Base-by-base conservation (phyloP, 257 asterid species). In the Catharanthus roseus region DNA sequence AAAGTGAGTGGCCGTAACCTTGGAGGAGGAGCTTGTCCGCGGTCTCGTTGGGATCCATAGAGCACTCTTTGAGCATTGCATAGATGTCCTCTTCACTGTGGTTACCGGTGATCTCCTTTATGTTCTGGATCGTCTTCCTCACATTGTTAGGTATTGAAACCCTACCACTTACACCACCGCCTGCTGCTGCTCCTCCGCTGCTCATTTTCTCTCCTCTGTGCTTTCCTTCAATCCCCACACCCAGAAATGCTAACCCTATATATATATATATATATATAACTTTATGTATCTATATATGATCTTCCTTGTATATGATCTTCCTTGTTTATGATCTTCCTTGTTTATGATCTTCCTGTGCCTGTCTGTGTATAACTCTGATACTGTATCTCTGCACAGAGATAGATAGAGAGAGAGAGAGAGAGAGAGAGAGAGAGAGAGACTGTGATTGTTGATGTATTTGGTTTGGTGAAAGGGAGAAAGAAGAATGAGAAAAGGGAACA, bases 11-110 rank as follows among this genome's bases (percentile, higher is more conserved):
- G 4, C 23, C 10, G 72, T 60, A 61, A 93, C 99, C 99, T 75
- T 85, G 96, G 51, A 77, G 82, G 67, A 93, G 91, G 77, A 93
- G 97, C 89, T 85, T 91, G 77, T 89, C 89, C 50, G 90, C 33
- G 72, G 97, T 85, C 31, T 93, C 98, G 79, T 93, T 91, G 78
- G 98, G 98, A 88, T 93, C 98, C 98, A 93, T 93, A 67, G 88
- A 77, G 69, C 95, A 88, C 42, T 93, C 99, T 84, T 83, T 86
- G 29, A 93, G 96, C 96, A 82, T 84, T 78, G 96, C 88, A 80
- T 93, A 89, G 79, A 93, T 88, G 81, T 93, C 99, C 74, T 91
- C 96, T 6, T 93, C 99, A 74, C 87, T 79, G 83, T 91, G 99
- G 74, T 80, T 93, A 67, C 97, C 96, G 62, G 93, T 84, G 83